These are phyloP conservation scores for Globomyces pollinis-pini DNA, from an alignment of 192 early-diverging fungal species.

Conservation along the genomic window DNA sequence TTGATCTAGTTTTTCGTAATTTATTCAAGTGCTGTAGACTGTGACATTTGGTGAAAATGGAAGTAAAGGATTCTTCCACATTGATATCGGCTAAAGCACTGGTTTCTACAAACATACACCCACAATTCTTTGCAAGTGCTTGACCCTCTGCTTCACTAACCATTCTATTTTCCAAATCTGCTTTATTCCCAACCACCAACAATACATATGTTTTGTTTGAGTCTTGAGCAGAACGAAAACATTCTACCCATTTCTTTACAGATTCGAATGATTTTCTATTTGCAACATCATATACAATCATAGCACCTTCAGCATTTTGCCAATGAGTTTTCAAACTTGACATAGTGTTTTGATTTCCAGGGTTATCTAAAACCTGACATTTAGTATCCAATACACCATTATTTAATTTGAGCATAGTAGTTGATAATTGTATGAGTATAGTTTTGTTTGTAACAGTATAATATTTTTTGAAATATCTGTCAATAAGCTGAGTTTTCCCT, in stretches of 20 bases:
- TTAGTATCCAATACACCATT: background rate
- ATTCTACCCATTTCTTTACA: conserved; percentile 84
- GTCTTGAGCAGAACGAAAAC: conserved; percentile 59
- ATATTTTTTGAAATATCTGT: background rate
- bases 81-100: conserved; percentile 87
- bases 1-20: no score
- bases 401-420: background rate
- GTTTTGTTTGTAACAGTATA: background rate
- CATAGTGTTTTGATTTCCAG: background rate
- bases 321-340: background rate
- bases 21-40: no score
- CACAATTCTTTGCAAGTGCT: conserved; percentile 75
- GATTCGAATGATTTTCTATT: conserved; percentile 89
- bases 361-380: background rate
- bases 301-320: background rate
- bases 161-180: conserved; percentile 73
- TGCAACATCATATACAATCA: conserved; percentile 84
- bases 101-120: conserved; percentile 90
- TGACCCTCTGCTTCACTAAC: conserved; percentile 81
- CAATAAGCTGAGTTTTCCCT: background rate
- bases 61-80: no score
- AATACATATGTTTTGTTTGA: conserved; percentile 51
- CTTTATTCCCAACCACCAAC: conserved; percentile 97
- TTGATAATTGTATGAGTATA: background rate
- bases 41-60: no score